These are phyloP conservation scores for Hypoxylon sp. DNA, from an alignment of 2,329 filamentous ascomycete genomes.

Conservation along the genomic window DNA sequence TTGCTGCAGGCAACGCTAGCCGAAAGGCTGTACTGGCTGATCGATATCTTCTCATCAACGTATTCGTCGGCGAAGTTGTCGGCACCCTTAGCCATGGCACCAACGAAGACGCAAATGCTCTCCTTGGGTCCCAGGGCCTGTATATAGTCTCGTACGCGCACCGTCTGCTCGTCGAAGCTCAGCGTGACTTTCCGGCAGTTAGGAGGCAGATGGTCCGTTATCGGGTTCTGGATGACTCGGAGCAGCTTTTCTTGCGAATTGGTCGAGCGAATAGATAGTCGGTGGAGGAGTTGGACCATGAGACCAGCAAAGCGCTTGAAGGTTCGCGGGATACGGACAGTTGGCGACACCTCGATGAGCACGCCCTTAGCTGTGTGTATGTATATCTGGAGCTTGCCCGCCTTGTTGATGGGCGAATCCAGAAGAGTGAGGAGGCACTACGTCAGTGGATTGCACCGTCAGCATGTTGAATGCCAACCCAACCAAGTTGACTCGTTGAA, in stretches of 20 bases:
- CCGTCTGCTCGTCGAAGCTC: conserved; percentile 90
- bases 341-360: conserved; percentile 97
- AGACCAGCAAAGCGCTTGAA: conserved; percentile 99
- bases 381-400: conserved; percentile 96
- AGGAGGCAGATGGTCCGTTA: conserved; percentile 94
- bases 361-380: conserved; percentile 98
- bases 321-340: conserved; percentile 95
- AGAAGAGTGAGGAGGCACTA: conserved; percentile 97
- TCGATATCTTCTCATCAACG: conserved; percentile 97
- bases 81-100: conserved; percentile 96
- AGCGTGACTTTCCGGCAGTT: conserved; percentile 98
- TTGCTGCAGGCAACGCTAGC: conserved; percentile 99
- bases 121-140: conserved; percentile 81
- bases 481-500: conserved; percentile 36
- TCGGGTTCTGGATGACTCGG: conserved; percentile 97
- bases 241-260: conserved; percentile 98
- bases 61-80: conserved; percentile 95
- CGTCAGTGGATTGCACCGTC: conserved; percentile 49
- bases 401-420: conserved; percentile 98
- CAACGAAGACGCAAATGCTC: conserved; percentile 97
- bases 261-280: conserved; percentile 93
- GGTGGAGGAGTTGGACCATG: conserved; percentile 97
- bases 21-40: conserved; percentile 97
- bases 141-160: conserved; percentile 90
- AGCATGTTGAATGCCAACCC: conserved; percentile 60